phyloP scores from a whole-genome alignment of 805 yeast species.

The Ogataea pignaliae region DNA sequence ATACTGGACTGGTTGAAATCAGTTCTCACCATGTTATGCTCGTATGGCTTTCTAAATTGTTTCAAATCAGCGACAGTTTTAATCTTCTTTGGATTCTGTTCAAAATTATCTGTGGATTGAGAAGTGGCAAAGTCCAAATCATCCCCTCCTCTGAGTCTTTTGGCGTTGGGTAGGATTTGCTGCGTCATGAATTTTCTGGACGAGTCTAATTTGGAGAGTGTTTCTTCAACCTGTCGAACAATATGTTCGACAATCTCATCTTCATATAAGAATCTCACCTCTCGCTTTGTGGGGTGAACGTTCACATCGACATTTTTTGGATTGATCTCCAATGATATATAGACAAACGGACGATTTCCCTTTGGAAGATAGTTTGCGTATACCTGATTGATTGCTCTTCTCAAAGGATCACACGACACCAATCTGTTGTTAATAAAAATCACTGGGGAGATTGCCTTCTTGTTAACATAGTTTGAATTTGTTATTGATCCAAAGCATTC shows the following conservation, averaged over 20 bases:
- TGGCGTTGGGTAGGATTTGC: conserved; percentile 41
- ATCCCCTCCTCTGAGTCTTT: conserved; percentile 20
- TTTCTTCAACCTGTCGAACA: conserved; percentile 42
- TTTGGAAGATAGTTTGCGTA: conserved; percentile 71
- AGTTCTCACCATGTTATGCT: conserved; percentile 65
- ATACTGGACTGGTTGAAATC: conserved; percentile 61
- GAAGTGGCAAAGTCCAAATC: conserved; percentile 8
- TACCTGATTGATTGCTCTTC: conserved; percentile 58
- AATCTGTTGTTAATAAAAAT: conserved; percentile 83
- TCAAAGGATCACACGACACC: conserved; percentile 77
- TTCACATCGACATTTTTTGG: conserved; percentile 84
- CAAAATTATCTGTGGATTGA: conserved; percentile 1
- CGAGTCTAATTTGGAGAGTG: conserved; percentile 54
- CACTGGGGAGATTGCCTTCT: conserved; percentile 61
- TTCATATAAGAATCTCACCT: conserved; percentile 80
- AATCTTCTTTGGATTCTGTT: conserved; percentile 3
- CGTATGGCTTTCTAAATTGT: conserved; percentile 40
- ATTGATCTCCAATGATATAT: conserved; percentile 60
- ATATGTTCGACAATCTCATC: conserved; percentile 75
- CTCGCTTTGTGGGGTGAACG: conserved; percentile 93
- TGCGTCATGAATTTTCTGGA: conserved; percentile 69
- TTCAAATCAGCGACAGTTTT: conserved; percentile 4
- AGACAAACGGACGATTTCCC: conserved; percentile 73
- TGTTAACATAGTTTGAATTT: conserved; percentile 64
- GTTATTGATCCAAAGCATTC: conserved; percentile 59